Evolutionary conservation across 2,329 filamentous ascomycete genomes (phyloP).

Genomic region (Beauveria medogensis): DNA sequence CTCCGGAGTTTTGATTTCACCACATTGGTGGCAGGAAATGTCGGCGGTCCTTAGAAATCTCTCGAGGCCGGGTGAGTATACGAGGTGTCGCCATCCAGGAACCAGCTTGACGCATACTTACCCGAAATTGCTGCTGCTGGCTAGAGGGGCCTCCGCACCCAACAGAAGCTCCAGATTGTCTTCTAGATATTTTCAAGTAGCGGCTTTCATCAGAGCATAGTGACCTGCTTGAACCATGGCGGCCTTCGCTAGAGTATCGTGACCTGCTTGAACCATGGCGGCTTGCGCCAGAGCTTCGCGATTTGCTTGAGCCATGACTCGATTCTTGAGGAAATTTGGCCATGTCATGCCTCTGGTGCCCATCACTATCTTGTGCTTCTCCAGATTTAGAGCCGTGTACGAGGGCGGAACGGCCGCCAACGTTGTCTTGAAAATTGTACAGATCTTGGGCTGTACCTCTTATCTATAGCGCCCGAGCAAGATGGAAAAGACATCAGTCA

Average conservation of each 20-base stretch:
- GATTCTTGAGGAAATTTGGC: not conserved
- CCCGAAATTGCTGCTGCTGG: not conserved
- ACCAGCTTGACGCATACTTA: not conserved
- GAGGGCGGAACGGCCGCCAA: constrained; percentile 8
- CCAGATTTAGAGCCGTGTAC: not conserved
- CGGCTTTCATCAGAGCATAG: not conserved
- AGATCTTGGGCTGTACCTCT: constrained; percentile 8
- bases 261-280: not conserved
- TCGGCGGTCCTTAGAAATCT: constrained; percentile 1
- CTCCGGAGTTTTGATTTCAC: constrained; percentile 7
- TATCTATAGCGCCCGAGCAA: not conserved
- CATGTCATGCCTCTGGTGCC: not conserved
- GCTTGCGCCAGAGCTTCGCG: not conserved
- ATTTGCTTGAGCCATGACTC: not conserved
- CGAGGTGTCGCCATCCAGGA: too few species aligned
- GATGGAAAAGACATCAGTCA: not conserved
- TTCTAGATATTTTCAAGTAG: not conserved
- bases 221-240: not conserved
- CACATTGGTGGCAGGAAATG: constrained; percentile 10
- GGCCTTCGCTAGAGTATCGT: not conserved
- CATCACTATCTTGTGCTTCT: not conserved
- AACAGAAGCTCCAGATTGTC: not conserved
- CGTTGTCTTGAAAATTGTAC: constrained; percentile 2
- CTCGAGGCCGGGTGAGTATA: not conserved
- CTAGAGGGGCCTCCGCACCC: not conserved